phyloP scores from a whole-genome alignment of 1,284 basidiomycete species.

The Stygiomarasmius scandens region DNA sequence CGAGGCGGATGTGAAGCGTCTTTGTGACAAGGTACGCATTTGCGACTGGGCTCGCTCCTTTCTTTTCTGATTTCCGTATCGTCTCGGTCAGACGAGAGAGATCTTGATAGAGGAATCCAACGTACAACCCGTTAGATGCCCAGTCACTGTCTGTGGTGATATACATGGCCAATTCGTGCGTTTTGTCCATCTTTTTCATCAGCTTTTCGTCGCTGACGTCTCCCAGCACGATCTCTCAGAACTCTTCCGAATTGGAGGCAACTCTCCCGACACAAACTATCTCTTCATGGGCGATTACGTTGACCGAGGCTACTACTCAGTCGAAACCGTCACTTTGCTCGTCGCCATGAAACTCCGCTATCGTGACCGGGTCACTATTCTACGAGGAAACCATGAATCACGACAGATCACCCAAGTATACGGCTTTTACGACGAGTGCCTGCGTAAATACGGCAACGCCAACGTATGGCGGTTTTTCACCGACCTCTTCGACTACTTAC shows the following conservation, averaged over 20 bases:
- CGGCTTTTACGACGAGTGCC: slow-evolving; percentile 99
- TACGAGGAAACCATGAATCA: slow-evolving; percentile 98
- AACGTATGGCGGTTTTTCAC: slow-evolving; percentile 99
- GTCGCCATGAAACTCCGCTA: slow-evolving; percentile 98
- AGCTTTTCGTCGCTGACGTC: slow-evolving; percentile 23
- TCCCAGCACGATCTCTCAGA: slow-evolving; percentile 96
- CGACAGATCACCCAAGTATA: slow-evolving; percentile 99
- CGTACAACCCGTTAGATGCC: slow-evolving; percentile 97
- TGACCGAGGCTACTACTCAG: slow-evolving; percentile 98
- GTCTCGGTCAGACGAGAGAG: slow-evolving; percentile 79
- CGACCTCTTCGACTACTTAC: slow-evolving; percentile 98
- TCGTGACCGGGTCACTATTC: slow-evolving; percentile 96
- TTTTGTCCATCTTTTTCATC: slow-evolving; percentile 32
- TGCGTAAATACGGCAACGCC: slow-evolving; percentile 99
- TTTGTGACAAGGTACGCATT: slow-evolving; percentile 94
- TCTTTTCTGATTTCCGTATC: slow-evolving; percentile 23
- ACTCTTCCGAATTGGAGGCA: slow-evolving; percentile 98
- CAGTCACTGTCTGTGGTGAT: slow-evolving; percentile 96
- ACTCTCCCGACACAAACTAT: slow-evolving; percentile 99
- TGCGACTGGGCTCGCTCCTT: slow-evolving; percentile 20
- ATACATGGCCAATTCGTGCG: slow-evolving; percentile 99
- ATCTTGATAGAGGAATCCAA: slow-evolving; percentile 98
- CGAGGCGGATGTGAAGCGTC: slow-evolving; percentile 94
- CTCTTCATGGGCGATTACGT: slow-evolving; percentile 99
- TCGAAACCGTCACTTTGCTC: slow-evolving; percentile 98